These are phyloP conservation scores for Kwoniella sp. DNA, from an alignment of 768 basidiomycete species.

Conservation along the genomic window DNA sequence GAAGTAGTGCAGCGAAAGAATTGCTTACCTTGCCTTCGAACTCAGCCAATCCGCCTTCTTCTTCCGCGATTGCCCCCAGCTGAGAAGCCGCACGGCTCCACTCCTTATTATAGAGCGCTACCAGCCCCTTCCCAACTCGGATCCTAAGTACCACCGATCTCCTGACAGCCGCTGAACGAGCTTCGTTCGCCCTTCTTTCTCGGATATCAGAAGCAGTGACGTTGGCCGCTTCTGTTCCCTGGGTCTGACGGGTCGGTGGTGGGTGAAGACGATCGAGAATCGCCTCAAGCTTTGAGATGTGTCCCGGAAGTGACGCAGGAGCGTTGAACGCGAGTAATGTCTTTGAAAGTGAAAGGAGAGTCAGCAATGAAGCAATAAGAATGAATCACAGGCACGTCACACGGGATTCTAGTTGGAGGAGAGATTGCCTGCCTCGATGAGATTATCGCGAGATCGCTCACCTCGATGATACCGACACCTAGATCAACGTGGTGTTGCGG, in stretches of 20 bases:
- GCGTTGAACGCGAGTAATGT: slow-evolving; percentile 26
- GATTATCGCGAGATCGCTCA: no score
- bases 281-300: slow-evolving; percentile 93
- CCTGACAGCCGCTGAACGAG: slow-evolving; percentile 63
- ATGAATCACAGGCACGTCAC: neutral
- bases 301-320: slow-evolving; percentile 65
- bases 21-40: slow-evolving; percentile 70
- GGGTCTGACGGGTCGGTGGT: slow-evolving; percentile 16
- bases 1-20: no score
- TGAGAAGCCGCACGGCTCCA: slow-evolving; percentile 79
- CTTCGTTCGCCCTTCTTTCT: slow-evolving; percentile 54
- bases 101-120: slow-evolving; percentile 68
- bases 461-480: slow-evolving; percentile 61
- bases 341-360: slow-evolving; percentile 12
- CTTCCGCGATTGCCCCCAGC: slow-evolving; percentile 64
- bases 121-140: slow-evolving; percentile 76
- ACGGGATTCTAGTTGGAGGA: neutral
- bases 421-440: no score
- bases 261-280: slow-evolving; percentile 67
- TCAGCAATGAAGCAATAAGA: slow-evolving; percentile 8
- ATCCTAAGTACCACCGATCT: slow-evolving; percentile 75
- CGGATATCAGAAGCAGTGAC: slow-evolving; percentile 48
- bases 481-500: slow-evolving; percentile 91
- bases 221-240: slow-evolving; percentile 38
- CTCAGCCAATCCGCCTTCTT: slow-evolving; percentile 65